A percentile compares a stretch with the other conserved stretches of the same genome.
Conservation (phyloP, 2,329 filamentous ascomycete genomes). For the Pseudogymnoascus sp. region DNA sequence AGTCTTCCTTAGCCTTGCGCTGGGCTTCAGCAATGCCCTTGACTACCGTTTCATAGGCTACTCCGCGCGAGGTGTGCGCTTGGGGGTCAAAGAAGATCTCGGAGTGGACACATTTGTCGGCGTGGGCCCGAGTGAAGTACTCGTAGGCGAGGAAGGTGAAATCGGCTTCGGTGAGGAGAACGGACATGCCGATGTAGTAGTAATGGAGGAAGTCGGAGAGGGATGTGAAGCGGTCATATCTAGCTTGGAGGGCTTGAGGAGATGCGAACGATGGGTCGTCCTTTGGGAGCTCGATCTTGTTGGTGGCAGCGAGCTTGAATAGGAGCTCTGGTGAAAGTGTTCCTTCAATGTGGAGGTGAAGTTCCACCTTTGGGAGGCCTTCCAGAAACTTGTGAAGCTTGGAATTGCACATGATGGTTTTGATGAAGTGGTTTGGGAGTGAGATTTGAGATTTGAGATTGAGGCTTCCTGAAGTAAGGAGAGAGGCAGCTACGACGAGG, state of each 20-base stretch:
- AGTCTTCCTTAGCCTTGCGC: constrained; percentile 50
- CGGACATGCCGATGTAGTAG: constrained; percentile 71
- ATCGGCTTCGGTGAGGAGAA: constrained; percentile 57
- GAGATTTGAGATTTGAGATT: not conserved
- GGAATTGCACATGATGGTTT: constrained; percentile 21
- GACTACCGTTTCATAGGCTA: constrained; percentile 58
- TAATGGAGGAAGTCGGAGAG: constrained; percentile 73
- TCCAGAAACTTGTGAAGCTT: constrained; percentile 44
- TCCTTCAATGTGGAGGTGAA: constrained; percentile 75
- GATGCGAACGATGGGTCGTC: constrained; percentile 58
- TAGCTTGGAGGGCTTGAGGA: constrained; percentile 47
- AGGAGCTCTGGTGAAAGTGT: constrained; percentile 63
- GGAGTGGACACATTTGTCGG: constrained; percentile 61
- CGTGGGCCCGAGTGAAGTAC: constrained; percentile 60
- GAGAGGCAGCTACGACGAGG: too few species aligned
- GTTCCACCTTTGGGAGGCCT: constrained; percentile 70
- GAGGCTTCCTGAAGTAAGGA: not conserved
- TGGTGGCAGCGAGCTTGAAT: constrained; percentile 60
- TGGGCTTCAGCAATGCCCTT: constrained; percentile 56
- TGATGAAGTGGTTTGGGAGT: not conserved
- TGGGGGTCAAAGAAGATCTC: constrained; percentile 80
- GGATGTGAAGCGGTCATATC: constrained; percentile 61
- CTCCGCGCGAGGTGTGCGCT: constrained; percentile 58
- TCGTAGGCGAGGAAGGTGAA: constrained; percentile 66
- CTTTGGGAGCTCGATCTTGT: constrained; percentile 51